A percentile compares a stretch with the other conserved stretches of the same genome.
phyloP scores from a whole-genome alignment of 805 yeast genomes.

The Jamesozyma rosinii region DNA sequence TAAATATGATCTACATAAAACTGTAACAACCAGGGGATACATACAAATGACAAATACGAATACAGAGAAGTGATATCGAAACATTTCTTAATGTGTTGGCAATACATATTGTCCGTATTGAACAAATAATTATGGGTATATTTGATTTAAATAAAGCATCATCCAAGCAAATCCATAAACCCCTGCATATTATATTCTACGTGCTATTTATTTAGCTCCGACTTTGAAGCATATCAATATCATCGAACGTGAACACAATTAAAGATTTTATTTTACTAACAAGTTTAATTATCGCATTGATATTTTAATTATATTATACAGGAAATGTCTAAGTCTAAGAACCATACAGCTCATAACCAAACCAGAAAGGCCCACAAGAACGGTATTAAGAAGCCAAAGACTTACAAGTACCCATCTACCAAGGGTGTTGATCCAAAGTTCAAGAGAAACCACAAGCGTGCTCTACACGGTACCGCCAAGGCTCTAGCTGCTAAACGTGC shows the following conservation, averaged over 20 bases:
- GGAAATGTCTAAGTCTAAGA: conserved; percentile 97
- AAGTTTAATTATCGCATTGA: background rate
- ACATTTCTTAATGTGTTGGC: too few species aligned
- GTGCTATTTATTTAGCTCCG: too few species aligned
- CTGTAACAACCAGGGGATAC: too few species aligned
- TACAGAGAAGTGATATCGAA: too few species aligned
- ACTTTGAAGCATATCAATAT: too few species aligned
- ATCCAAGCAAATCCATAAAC: too few species aligned
- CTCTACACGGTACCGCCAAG: conserved; percentile 94
- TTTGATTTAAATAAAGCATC: too few species aligned
- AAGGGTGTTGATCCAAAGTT: conserved; percentile 99
- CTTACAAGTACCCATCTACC: conserved; percentile 95
- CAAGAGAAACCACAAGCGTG: conserved; percentile 98
- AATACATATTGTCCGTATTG: too few species aligned
- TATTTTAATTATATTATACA: conserved; percentile 2
- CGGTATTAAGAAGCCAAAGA: conserved; percentile 99
- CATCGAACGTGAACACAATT: background rate
- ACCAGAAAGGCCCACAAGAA: conserved; percentile 99
- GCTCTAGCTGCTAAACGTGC: conserved; percentile 79
- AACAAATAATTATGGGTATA: too few species aligned
- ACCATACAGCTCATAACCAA: conserved; percentile 99
- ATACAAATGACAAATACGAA: too few species aligned
- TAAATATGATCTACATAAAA: too few species aligned
- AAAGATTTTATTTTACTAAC: background rate
- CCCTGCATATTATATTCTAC: too few species aligned